A percentile compares a stretch with the other conserved stretches of the same genome.
phyloP scores from a whole-genome alignment of 2,329 filamentous ascomycete species.

The Colletotrichum somersetense region DNA sequence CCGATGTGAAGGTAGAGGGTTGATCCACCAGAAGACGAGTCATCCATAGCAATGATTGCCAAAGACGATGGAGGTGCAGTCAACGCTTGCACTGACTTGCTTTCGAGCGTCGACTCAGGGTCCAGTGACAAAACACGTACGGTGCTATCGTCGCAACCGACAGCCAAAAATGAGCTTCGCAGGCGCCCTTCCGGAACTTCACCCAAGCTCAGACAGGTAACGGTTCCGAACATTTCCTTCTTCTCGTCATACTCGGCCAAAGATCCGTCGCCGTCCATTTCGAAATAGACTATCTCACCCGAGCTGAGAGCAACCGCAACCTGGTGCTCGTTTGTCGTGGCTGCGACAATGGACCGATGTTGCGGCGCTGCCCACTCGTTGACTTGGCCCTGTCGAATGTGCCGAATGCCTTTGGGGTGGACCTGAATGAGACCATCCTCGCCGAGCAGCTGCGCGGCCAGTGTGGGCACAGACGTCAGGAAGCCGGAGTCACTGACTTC shows the following conservation, averaged over 20 bases:
- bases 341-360: conserved; percentile 94
- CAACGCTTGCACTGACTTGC: conserved; percentile 93
- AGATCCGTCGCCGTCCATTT: conserved; percentile 92
- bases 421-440: conserved; percentile 94
- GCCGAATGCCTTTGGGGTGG: conserved; percentile 94
- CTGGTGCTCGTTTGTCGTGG: conserved; percentile 92
- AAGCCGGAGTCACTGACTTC: conserved; percentile 96
- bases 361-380: conserved; percentile 96
- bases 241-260: conserved; percentile 95
- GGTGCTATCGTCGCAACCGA: conserved; percentile 96
- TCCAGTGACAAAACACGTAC: conserved; percentile 93
- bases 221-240: conserved; percentile 93
- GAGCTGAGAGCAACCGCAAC: conserved; percentile 95
- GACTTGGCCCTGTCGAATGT: conserved; percentile 82
- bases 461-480: conserved; percentile 85
- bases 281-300: conserved; percentile 97
- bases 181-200: conserved; percentile 91
- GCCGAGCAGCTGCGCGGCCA: conserved; percentile 93
- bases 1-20: conserved; percentile 97
- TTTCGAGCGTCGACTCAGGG: conserved; percentile 90
- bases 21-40: conserved; percentile 88
- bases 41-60: conserved; percentile 94
- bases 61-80: conserved; percentile 91
- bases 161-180: conserved; percentile 91
- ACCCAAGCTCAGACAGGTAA: conserved; percentile 93